phyloP scores from a whole-genome alignment of 352 stramenopile genomes.

The Globisporangium solare region DNA sequence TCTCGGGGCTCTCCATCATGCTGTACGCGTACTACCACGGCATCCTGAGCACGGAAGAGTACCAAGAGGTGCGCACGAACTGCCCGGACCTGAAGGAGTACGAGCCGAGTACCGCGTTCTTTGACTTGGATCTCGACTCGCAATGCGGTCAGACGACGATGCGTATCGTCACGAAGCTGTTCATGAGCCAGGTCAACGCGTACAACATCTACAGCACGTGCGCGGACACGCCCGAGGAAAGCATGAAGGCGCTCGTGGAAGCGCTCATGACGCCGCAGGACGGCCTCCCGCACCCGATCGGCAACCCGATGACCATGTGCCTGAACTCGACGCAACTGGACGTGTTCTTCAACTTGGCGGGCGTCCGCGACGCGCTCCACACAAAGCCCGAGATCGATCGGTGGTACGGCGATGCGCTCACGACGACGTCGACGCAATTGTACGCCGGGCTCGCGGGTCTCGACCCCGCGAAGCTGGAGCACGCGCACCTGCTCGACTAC shows the following conservation, averaged over 20 bases:
- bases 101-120: slow-evolving; percentile 22
- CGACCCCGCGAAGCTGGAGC: slow-evolving; percentile 24
- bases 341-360: slow-evolving; percentile 63
- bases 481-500: slow-evolving; percentile 46
- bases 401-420: slow-evolving; percentile 47
- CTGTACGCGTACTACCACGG: slow-evolving; percentile 82
- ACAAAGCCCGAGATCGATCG: slow-evolving; percentile 37
- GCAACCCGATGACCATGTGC: slow-evolving; percentile 71
- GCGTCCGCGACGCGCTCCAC: slow-evolving; percentile 78
- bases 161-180: slow-evolving; percentile 26
- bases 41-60: slow-evolving; percentile 62
- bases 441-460: slow-evolving; percentile 32
- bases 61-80: slow-evolving; percentile 41
- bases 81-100: slow-evolving; percentile 51
- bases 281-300: slow-evolving; percentile 48
- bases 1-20: slow-evolving; percentile 44
- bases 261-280: slow-evolving; percentile 39
- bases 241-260: slow-evolving; percentile 37
- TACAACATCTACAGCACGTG: slow-evolving; percentile 69
- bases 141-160: slow-evolving; percentile 25
- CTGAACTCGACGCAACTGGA: slow-evolving; percentile 48
- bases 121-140: slow-evolving; percentile 13
- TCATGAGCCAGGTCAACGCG: slow-evolving; percentile 50
- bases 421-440: slow-evolving; percentile 31
- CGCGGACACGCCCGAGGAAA: slow-evolving; percentile 37